Evolutionary conservation across 495 filamentous ascomycete genomes (phyloP).

Genomic region (Talaromyces adpressus): DNA sequence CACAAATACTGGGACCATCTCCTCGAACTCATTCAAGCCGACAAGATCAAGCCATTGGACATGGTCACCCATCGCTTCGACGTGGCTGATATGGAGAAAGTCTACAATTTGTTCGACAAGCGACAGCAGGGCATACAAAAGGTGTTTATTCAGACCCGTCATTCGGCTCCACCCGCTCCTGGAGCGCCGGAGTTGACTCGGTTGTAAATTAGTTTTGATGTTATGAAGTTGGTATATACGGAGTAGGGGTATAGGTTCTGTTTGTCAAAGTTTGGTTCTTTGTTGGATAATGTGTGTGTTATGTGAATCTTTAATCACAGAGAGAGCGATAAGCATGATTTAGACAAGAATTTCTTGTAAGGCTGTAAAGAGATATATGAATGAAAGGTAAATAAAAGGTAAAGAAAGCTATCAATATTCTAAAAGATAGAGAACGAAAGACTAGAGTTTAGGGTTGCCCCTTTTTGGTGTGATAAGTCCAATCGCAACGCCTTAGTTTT

Average conservation of each 20-base stretch:
- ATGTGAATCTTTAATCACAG: neutral
- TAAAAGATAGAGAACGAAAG: neutral
- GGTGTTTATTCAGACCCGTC: constrained; percentile 62
- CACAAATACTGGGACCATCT: constrained; percentile 78
- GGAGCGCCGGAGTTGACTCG: constrained; percentile 48
- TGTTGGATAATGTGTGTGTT: neutral
- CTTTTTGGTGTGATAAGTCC: neutral
- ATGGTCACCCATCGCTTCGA: constrained; percentile 76
- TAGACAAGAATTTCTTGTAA: neutral
- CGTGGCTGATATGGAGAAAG: constrained; percentile 64
- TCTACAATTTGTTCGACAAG: constrained; percentile 66
- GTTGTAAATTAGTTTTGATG: constrained; percentile 5
- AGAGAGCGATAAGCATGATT: neutral
- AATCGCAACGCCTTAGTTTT: neutral
- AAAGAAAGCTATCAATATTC: neutral
- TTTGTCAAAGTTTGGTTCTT: neutral
- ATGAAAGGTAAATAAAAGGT: too few species aligned
- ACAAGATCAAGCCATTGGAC: constrained; percentile 68
- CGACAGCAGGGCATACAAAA: constrained; percentile 66
- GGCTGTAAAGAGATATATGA: neutral
- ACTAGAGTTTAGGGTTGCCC: neutral
- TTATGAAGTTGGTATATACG: neutral
- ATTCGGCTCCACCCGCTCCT: constrained; percentile 46
- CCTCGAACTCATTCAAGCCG: constrained; percentile 57
- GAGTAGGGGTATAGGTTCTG: neutral